Conservation (phyloP, 139 green algal genomes). For the Mychonastes homosphaera region DNA sequence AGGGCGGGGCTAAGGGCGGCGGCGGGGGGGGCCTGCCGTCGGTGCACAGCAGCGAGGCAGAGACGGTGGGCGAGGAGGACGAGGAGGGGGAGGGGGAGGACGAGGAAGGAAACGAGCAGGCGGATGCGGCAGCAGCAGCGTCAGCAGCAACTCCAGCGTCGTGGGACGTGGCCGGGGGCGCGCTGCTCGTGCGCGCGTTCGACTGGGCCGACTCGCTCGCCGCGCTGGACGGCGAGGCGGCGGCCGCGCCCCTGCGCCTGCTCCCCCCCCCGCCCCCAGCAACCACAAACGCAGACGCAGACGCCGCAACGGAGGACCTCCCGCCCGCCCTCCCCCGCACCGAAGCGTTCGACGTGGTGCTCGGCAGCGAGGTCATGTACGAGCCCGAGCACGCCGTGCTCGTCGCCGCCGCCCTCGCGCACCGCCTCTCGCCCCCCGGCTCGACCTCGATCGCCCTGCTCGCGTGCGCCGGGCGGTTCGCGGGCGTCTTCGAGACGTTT, state of each 20-base stretch:
- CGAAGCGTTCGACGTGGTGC: constrained; percentile 45
- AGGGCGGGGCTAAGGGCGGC: neutral
- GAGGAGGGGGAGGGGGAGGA: constrained; percentile 28
- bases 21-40: neutral
- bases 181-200: too few species aligned
- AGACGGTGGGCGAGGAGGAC: constrained; percentile 40
- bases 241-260: neutral
- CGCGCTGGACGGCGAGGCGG: constrained; percentile 5
- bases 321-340: constrained; percentile 19
- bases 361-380: constrained; percentile 72
- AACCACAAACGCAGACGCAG: too few species aligned
- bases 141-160: too few species aligned
- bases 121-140: constrained; percentile 6
- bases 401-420: constrained; percentile 49
- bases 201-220: constrained; percentile 21
- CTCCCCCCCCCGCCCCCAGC: too few species aligned
- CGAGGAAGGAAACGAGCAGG: constrained; percentile 3
- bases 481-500: constrained; percentile 47
- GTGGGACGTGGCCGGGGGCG: too few species aligned
- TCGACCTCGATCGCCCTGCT: constrained; percentile 45
- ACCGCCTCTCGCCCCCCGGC: constrained; percentile 37
- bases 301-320: neutral
- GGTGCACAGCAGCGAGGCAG: constrained; percentile 15
- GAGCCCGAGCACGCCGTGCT: constrained; percentile 43
- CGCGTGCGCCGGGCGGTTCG: constrained; percentile 43